Evolutionary conservation across 2,329 filamentous ascomycete genomes (phyloP).

Genomic region (Chaetomium sp.): DNA sequence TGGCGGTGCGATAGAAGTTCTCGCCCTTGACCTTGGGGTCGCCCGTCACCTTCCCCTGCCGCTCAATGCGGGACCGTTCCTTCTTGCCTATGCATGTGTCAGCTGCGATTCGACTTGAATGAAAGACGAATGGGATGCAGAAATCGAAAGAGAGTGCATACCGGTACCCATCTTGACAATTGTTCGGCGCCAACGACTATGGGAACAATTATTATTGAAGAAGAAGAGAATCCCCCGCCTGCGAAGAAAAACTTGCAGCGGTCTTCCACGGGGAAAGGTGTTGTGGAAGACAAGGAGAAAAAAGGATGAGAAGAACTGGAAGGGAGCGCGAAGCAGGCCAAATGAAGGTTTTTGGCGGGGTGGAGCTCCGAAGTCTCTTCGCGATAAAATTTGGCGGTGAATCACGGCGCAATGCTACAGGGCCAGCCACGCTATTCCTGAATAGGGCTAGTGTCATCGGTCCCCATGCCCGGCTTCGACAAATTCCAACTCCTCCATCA

Average conservation of each 20-base stretch:
- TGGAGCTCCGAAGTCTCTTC: constrained; percentile 29
- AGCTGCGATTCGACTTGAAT: constrained; percentile 34
- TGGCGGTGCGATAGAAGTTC: constrained; percentile 93
- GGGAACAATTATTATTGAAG: constrained; percentile 8
- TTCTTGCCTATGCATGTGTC: constrained; percentile 71
- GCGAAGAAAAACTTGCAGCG: constrained; percentile 25
- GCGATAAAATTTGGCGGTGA: constrained; percentile 34
- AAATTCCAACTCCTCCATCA: constrained; percentile 29
- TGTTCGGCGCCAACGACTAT: constrained; percentile 19
- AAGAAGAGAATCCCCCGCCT: constrained; percentile 27
- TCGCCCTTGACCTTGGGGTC: constrained; percentile 95
- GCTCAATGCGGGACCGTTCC: constrained; percentile 77
- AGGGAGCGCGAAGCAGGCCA: constrained; percentile 20
- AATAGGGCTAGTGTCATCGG: constrained; percentile 22
- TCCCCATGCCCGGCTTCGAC: constrained; percentile 25
- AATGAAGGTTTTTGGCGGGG: constrained; percentile 35
- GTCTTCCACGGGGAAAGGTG: constrained; percentile 29
- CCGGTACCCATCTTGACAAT: constrained; percentile 36
- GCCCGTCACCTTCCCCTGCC: constrained; percentile 87
- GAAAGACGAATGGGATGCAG: not conserved
- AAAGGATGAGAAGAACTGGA: constrained; percentile 22
- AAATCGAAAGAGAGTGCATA: constrained; percentile 18
- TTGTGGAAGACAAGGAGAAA: constrained; percentile 30
- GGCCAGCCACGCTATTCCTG: constrained; percentile 15
- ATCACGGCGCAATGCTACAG: constrained; percentile 25